phyloP scores from a whole-genome alignment of 1,139 yeast genomes.

The Barnettozyma hawaiiensis region DNA sequence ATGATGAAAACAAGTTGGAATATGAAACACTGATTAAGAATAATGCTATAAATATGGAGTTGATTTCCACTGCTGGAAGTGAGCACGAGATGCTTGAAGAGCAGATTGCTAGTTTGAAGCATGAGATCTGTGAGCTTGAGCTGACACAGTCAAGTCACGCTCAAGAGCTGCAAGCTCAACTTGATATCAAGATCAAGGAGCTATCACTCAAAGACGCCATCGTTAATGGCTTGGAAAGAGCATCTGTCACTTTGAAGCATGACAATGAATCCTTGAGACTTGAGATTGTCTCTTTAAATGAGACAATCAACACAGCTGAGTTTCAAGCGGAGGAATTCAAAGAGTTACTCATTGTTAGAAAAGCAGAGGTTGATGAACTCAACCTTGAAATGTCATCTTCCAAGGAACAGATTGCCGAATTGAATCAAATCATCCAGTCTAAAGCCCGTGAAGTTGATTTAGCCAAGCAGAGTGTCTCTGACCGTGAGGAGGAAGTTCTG shows the following conservation, averaged over 20 bases:
- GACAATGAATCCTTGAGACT: neutral
- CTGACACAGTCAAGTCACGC: neutral
- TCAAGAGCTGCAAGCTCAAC: neutral
- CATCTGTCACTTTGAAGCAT: conserved; percentile 1
- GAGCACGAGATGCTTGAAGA: neutral
- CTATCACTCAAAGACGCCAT: conserved; percentile 11
- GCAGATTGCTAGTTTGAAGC: neutral
- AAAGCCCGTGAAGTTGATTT: conserved; percentile 13
- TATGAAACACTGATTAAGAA: neutral
- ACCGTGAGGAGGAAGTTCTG: conserved; percentile 21
- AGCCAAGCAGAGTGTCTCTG: conserved; percentile 10
- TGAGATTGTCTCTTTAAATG: neutral
- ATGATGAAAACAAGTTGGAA: neutral
- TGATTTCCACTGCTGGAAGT: neutral
- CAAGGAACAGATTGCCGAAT: conserved; percentile 12
- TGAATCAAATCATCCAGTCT: conserved; percentile 9
- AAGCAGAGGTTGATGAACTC: conserved; percentile 25
- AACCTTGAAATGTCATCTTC: conserved; percentile 18
- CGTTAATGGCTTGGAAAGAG: conserved; percentile 16
- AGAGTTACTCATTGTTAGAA: conserved; percentile 20
- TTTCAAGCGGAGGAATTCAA: conserved; percentile 13
- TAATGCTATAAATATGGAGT: neutral
- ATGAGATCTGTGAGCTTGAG: neutral
- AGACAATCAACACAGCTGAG: neutral
- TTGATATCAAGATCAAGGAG: conserved; percentile 5